Evolutionary conservation across 345 rosid genomes (phyloP).

Genomic region (Pseudoturritis turrita): DNA sequence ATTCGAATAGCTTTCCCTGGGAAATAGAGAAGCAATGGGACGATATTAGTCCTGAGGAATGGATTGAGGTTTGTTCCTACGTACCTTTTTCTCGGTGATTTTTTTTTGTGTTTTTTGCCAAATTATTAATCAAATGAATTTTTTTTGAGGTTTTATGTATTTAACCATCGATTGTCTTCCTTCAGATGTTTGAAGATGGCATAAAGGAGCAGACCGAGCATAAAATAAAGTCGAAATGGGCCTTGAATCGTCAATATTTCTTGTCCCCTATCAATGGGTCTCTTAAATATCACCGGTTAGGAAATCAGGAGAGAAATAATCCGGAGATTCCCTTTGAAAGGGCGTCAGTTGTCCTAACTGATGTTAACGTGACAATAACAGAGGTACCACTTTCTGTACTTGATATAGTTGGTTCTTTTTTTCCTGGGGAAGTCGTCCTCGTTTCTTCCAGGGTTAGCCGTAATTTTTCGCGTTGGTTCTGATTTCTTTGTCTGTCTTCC

Average conservation of each 20-base stretch:
- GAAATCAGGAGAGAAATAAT: conserved; percentile 89
- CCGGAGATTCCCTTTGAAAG: conserved; percentile 94
- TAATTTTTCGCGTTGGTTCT: background rate
- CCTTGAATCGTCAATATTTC: conserved; percentile 66
- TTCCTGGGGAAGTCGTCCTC: background rate
- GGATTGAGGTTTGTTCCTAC: conserved; percentile 79
- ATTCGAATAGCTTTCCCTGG: conserved; percentile 82
- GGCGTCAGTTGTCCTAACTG: conserved; percentile 72
- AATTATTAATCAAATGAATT: conserved; percentile 2
- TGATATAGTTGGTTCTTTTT: background rate
- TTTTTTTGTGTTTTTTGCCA: background rate
- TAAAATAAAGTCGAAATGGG: conserved; percentile 60
- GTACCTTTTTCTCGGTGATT: conserved; percentile 4
- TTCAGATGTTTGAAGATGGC: conserved; percentile 96
- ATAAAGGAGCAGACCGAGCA: conserved; percentile 57
- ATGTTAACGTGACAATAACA: conserved; percentile 72
- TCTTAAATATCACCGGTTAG: conserved; percentile 93
- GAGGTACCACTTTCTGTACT: conserved; percentile 52
- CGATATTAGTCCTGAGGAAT: conserved; percentile 77
- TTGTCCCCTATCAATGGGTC: conserved; percentile 90
- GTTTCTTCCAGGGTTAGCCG: conserved; percentile 1
- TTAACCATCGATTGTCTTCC: conserved; percentile 4
- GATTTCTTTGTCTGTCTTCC: background rate
- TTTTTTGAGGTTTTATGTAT: background rate
- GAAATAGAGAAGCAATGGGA: conserved; percentile 84